Percentiles rank a stretch among this genome's conserved stretches.
Conservation (phyloP, 768 basidiomycete genomes). For the Leccinellum rugosiceps region DNA sequence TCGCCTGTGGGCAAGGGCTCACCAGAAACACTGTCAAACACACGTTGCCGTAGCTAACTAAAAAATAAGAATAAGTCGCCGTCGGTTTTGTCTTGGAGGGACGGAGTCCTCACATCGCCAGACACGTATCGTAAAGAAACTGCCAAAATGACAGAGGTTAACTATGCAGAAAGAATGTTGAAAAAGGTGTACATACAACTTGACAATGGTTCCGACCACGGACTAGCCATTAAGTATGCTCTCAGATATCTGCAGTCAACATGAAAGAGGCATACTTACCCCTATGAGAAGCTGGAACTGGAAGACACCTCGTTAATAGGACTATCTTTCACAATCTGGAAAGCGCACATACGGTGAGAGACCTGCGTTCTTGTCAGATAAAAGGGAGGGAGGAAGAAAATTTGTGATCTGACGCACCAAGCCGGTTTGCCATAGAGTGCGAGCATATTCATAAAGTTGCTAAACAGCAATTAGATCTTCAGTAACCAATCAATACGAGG, state of each 20-base stretch:
- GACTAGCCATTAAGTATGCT: constrained; percentile 33
- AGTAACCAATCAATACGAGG: not conserved
- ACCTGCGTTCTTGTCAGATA: constrained; percentile 36
- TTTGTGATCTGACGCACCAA: constrained; percentile 37
- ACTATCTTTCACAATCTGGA: constrained; percentile 4
- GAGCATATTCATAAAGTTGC: constrained; percentile 38
- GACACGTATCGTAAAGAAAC: constrained; percentile 56
- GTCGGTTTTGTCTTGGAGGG: not conserved
- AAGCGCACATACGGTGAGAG: constrained; percentile 42
- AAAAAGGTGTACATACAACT: constrained; percentile 38
- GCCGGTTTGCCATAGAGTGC: constrained; percentile 39
- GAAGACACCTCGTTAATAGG: not conserved
- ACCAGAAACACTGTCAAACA: constrained; percentile 46
- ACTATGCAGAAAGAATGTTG: not conserved
- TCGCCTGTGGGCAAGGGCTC: constrained; percentile 14
- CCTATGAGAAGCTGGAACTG: constrained; percentile 46
- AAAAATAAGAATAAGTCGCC: not conserved
- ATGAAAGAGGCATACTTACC: constrained; percentile 19
- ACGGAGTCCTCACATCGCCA: constrained; percentile 52
- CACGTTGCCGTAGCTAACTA: constrained; percentile 56
- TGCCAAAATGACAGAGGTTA: constrained; percentile 17
- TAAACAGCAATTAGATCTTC: constrained; percentile 18
- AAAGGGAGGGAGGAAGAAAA: not conserved
- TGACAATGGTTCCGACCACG: constrained; percentile 54
- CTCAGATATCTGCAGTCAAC: constrained; percentile 3